Conservation (phyloP, 345 rosid species). For the Rubroshorea leprosula region DNA sequence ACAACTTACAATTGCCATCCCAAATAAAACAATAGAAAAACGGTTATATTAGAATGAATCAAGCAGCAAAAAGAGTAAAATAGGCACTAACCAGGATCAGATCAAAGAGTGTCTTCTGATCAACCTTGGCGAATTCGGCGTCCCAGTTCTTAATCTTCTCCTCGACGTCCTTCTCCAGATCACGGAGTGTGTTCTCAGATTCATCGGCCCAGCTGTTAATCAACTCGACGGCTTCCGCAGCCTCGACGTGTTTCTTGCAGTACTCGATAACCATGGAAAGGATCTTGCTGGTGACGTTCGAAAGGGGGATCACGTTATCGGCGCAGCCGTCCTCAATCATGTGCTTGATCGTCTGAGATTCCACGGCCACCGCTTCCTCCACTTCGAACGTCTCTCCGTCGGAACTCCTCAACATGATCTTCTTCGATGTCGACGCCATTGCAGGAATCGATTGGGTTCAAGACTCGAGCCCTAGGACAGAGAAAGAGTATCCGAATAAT, state of each 20-base stretch:
- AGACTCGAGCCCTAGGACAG: background rate
- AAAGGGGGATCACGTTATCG: slow-evolving; percentile 45
- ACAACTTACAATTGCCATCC: background rate
- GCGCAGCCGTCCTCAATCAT: slow-evolving; percentile 58
- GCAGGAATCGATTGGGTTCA: background rate
- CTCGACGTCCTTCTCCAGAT: background rate
- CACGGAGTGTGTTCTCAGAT: no score
- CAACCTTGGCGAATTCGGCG: slow-evolving; percentile 44
- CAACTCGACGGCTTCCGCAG: slow-evolving; percentile 15
- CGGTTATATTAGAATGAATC: background rate
- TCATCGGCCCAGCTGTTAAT: background rate
- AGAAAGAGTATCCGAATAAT: background rate
- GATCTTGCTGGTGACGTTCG: slow-evolving; percentile 50
- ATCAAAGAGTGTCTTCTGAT: slow-evolving; percentile 47
- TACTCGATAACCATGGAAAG: slow-evolving; percentile 54
- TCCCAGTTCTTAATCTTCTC: slow-evolving; percentile 44
- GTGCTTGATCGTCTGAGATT: slow-evolving; percentile 53
- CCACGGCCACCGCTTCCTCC: slow-evolving; percentile 43
- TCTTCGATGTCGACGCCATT: slow-evolving; percentile 24
- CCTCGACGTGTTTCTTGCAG: slow-evolving; percentile 48
- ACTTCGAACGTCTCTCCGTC: slow-evolving; percentile 55
- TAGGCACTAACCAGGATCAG: slow-evolving; percentile 40
- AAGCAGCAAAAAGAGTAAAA: background rate
- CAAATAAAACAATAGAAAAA: background rate
- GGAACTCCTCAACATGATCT: slow-evolving; percentile 36